phyloP scores from a whole-genome alignment of 148 eudicot species.

The Mesembryanthemum crystallinum region DNA sequence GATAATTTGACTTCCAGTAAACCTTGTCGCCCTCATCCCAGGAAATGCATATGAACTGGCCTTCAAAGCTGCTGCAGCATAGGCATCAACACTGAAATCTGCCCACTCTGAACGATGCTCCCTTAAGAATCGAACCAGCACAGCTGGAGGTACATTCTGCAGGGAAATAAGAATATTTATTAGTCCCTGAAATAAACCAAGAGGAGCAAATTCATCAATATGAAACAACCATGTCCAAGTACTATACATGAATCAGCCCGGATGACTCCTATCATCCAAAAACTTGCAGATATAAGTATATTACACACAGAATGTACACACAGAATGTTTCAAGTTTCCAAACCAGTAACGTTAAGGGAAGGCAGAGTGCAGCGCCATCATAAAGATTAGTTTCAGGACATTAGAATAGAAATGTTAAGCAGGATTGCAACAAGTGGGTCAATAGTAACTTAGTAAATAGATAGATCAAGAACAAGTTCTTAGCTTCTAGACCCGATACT shows the following conservation, averaged over 20 bases:
- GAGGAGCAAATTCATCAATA: background rate
- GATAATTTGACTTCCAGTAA: constrained; percentile 85
- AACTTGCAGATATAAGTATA: background rate
- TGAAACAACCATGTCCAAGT: constrained; percentile 11
- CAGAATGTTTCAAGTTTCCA: background rate
- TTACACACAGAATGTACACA: background rate
- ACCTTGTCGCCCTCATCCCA: constrained; percentile 68
- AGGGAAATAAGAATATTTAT: background rate
- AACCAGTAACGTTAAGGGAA: background rate
- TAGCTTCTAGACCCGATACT: background rate
- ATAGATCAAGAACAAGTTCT: background rate
- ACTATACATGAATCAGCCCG: background rate
- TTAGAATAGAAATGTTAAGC: background rate
- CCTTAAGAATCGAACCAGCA: constrained; percentile 79
- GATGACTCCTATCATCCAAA: background rate
- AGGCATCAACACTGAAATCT: constrained; percentile 84
- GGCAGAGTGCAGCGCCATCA: background rate
- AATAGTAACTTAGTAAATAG: background rate
- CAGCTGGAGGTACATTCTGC: constrained; percentile 91
- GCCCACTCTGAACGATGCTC: constrained; percentile 99
- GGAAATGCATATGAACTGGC: constrained; percentile 59
- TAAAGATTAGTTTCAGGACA: background rate
- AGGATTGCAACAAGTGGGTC: background rate
- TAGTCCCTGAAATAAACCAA: background rate
- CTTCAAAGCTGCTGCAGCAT: constrained; percentile 74